Evolutionary conservation across 306 rosid species (phyloP).

Genomic region (Luffa aegyptiaca): DNA sequence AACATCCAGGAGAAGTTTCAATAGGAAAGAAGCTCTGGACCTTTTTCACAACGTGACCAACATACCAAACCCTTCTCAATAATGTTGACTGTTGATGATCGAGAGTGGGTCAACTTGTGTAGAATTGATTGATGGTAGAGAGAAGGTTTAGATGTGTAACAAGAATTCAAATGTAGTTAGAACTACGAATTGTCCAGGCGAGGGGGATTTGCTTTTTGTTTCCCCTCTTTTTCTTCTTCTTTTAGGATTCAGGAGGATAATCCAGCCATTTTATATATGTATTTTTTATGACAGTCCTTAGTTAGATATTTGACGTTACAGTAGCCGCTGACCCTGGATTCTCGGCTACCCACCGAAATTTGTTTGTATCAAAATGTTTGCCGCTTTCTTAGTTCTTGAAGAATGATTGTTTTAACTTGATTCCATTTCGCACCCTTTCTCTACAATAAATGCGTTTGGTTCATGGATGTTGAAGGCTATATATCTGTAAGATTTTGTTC

Average conservation of each 20-base stretch:
- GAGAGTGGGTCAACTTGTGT: slow-evolving; percentile 20
- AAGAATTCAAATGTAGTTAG: slow-evolving; percentile 40
- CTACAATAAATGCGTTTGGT: background rate
- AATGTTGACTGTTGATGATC: slow-evolving; percentile 20
- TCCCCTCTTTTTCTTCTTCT: slow-evolving; percentile 17
- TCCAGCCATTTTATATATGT: slow-evolving; percentile 9
- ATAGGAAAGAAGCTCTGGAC: slow-evolving; percentile 84
- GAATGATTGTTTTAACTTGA: slow-evolving; percentile 35
- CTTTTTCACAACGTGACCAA: slow-evolving; percentile 59
- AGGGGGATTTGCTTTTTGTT: slow-evolving; percentile 40
- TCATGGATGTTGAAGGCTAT: background rate
- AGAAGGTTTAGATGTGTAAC: slow-evolving; percentile 44
- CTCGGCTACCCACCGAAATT: slow-evolving; percentile 30
- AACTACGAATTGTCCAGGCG: slow-evolving; percentile 27
- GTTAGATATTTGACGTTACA: slow-evolving; percentile 39
- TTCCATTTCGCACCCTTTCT: background rate
- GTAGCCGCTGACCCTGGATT: slow-evolving; percentile 42
- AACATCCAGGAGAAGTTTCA: slow-evolving; percentile 73
- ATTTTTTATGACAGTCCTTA: slow-evolving; percentile 25
- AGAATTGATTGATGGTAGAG: slow-evolving; percentile 32
- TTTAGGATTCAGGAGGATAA: slow-evolving; percentile 23
- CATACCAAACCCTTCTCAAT: slow-evolving; percentile 7
- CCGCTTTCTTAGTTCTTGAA: slow-evolving; percentile 18
- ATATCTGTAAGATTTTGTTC: background rate
- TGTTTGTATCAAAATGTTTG: slow-evolving; percentile 61